phyloP scores from a whole-genome alignment of 1,139 yeast species.

The Saccharomyces hybrid region DNA sequence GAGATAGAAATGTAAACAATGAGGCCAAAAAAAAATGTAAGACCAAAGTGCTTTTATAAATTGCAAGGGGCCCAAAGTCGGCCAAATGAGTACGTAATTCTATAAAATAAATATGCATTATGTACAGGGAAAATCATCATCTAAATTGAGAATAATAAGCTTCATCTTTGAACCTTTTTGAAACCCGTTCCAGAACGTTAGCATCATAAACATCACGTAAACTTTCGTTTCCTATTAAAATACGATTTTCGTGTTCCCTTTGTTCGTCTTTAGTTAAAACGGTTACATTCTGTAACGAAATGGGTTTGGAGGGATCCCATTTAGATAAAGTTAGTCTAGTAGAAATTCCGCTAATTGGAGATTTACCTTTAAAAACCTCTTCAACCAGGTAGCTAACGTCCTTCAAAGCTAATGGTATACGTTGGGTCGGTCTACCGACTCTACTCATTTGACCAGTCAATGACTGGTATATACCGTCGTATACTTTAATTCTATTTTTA shows the following conservation, averaged over 20 bases:
- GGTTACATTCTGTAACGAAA: slow-evolving; percentile 65
- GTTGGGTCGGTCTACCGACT: slow-evolving; percentile 57
- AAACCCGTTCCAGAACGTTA: slow-evolving; percentile 52
- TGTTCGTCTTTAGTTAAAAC: slow-evolving; percentile 87
- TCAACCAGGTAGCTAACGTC: slow-evolving; percentile 84
- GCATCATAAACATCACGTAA: slow-evolving; percentile 56
- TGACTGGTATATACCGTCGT: slow-evolving; percentile 73
- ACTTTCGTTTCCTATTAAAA: slow-evolving; percentile 56
- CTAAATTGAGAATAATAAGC: slow-evolving; percentile 56
- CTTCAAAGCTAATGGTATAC: slow-evolving; percentile 59
- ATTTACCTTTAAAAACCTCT: slow-evolving; percentile 86
- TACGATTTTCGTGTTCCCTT: slow-evolving; percentile 62
- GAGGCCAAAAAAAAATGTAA: background rate
- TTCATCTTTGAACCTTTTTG: slow-evolving; percentile 64
- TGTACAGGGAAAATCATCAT: slow-evolving; percentile 15
- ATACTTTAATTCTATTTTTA: slow-evolving; percentile 72
- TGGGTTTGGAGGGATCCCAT: slow-evolving; percentile 63
- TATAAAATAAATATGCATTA: background rate
- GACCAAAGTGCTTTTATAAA: background rate
- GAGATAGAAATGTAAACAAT: too few species aligned
- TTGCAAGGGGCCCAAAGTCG: background rate
- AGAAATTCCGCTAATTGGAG: slow-evolving; percentile 75
- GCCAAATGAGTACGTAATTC: background rate
- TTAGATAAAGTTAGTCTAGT: slow-evolving; percentile 70
- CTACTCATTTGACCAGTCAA: slow-evolving; percentile 83